A percentile compares a stretch with the other conserved stretches of the same genome.
phyloP scores from a whole-genome alignment of 495 filamentous ascomycete genomes.

The Neurospora cerealis region DNA sequence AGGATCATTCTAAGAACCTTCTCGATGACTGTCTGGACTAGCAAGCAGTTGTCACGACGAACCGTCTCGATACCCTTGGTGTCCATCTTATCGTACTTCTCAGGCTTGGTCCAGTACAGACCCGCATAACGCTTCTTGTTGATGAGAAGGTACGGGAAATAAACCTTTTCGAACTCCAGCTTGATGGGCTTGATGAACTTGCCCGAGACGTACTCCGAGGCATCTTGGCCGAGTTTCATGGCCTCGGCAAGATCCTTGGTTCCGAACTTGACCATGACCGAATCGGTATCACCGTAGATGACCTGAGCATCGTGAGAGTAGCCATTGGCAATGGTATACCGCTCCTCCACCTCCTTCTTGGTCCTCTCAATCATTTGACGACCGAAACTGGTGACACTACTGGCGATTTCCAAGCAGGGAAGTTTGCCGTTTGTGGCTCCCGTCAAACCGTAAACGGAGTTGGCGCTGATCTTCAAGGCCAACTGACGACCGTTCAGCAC shows the following conservation, averaged over 20 bases:
- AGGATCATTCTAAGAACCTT: constrained; percentile 91
- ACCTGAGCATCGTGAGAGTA: constrained; percentile 91
- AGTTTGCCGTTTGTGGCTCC: constrained; percentile 94
- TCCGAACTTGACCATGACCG: constrained; percentile 99
- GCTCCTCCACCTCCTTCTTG: constrained; percentile 80
- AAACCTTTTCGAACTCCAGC: constrained; percentile 98
- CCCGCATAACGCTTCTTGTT: constrained; percentile 99
- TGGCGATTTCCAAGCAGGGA: constrained; percentile 89
- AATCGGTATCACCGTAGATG: constrained; percentile 98
- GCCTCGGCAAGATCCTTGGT: constrained; percentile 70
- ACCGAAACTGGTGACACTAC: constrained; percentile 90
- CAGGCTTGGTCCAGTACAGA: constrained; percentile 87
- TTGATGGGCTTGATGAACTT: constrained; percentile 97
- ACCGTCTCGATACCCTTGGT: constrained; percentile 99
- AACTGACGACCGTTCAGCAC: constrained; percentile 96
- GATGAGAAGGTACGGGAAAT: constrained; percentile 96
- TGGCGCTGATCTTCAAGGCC: constrained; percentile 92
- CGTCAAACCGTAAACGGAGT: constrained; percentile 96
- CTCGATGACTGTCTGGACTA: constrained; percentile 96
- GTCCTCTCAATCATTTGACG: constrained; percentile 98
- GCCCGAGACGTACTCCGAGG: constrained; percentile 71
- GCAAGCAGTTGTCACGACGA: constrained; percentile 85
- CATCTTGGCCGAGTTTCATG: constrained; percentile 92
- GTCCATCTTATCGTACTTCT: constrained; percentile 99
- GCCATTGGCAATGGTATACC: constrained; percentile 86